Percentiles rank a stretch among this genome's conserved stretches.
phyloP scores from a whole-genome alignment of 805 yeast species.

The Barnettozyma sp. region DNA sequence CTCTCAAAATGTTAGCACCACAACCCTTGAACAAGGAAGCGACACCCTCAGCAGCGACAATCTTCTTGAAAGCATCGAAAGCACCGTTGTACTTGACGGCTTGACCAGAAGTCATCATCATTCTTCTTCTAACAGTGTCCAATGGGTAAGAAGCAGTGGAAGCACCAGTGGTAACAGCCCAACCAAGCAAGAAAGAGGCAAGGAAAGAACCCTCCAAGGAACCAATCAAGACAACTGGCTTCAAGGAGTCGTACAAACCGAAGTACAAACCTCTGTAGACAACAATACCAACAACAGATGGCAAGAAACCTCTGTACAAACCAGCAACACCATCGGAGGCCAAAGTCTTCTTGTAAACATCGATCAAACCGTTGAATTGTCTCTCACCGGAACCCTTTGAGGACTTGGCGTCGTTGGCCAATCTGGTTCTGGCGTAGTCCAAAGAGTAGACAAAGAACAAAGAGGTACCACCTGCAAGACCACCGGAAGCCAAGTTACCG shows the following conservation, averaged over 20 bases:
- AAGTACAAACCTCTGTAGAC: conserved; percentile 99
- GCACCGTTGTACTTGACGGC: conserved; percentile 96
- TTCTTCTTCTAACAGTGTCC: conserved; percentile 99
- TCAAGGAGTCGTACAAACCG: conserved; percentile 94
- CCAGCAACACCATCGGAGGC: conserved; percentile 97
- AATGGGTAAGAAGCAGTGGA: conserved; percentile 98
- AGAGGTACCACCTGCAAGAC: conserved; percentile 96
- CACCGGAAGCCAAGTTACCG: conserved; percentile 99
- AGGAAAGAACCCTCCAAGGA: conserved; percentile 90
- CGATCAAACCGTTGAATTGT: conserved; percentile 95
- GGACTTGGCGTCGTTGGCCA: conserved; percentile 96
- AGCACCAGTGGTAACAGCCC: conserved; percentile 98
- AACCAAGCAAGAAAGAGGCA: conserved; percentile 94
- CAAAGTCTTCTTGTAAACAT: conserved; percentile 93
- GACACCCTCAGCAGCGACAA: conserved; percentile 95
- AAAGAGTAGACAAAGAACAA: conserved; percentile 90
- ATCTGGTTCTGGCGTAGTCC: conserved; percentile 98
- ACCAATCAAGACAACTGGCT: conserved; percentile 93
- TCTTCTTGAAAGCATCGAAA: conserved; percentile 83
- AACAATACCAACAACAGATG: conserved; percentile 94
- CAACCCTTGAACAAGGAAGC: conserved; percentile 95
- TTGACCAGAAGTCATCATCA: conserved; percentile 99
- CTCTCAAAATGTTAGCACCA: conserved; percentile 99
- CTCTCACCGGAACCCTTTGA: conserved; percentile 81
- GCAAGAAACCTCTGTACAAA: conserved; percentile 98